phyloP scores from a whole-genome alignment of 805 yeast genomes.

The Candida loeiensis region DNA sequence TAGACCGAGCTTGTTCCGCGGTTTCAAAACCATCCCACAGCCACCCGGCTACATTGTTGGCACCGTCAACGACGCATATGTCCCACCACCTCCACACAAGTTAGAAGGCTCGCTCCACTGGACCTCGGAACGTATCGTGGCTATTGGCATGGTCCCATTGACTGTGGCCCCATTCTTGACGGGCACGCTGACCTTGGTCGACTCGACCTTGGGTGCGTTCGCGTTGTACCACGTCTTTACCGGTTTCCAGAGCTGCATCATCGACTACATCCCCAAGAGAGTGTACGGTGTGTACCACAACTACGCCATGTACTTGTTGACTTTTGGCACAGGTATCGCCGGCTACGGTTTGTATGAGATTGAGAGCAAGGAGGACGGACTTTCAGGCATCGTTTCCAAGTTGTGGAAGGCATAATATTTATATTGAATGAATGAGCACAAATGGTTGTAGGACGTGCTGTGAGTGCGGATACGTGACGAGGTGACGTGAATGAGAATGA shows the following conservation, averaged over 20 bases:
- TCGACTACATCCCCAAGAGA: conserved; percentile 73
- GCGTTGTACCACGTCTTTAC: conserved; percentile 62
- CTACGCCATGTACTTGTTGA: conserved; percentile 55
- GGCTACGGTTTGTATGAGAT: conserved; percentile 69
- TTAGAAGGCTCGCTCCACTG: conserved; percentile 71
- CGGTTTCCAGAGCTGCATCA: conserved; percentile 75
- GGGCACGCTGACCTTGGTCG: conserved; percentile 50
- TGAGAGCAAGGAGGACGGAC: conserved; percentile 65
- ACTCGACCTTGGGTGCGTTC: conserved; percentile 52
- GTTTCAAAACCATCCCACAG: conserved; percentile 52
- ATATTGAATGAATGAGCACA: not conserved
- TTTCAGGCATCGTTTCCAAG: conserved; percentile 46
- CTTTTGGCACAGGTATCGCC: conserved; percentile 60
- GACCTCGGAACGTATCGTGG: conserved; percentile 63
- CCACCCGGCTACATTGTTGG: conserved; percentile 76
- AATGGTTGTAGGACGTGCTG: not conserved
- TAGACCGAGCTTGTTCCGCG: conserved; percentile 21
- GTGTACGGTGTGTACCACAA: conserved; percentile 66
- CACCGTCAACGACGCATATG: conserved; percentile 67
- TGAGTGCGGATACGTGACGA: too few relatives aligned
- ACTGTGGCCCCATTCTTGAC: conserved; percentile 57
- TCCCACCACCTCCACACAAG: conserved; percentile 53
- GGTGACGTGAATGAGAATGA: not conserved
- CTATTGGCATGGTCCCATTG: conserved; percentile 62
- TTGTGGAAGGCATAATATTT: conserved; percentile 33